Evolutionary conservation across 352 stramenopile genomes (phyloP).

Genomic region (Pseudoperonospora humuli): DNA sequence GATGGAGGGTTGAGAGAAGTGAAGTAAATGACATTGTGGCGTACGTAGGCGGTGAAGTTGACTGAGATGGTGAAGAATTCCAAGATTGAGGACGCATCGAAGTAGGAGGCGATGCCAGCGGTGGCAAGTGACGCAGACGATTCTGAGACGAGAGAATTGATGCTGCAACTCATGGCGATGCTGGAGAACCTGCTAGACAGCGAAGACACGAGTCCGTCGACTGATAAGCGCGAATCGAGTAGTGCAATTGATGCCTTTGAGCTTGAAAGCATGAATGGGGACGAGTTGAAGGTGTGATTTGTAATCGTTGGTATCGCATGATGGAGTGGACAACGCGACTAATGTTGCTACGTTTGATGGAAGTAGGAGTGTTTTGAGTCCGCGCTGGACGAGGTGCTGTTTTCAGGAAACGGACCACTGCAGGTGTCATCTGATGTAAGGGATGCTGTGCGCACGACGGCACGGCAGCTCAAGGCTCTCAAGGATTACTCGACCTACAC

Average conservation of each 20-base stretch:
- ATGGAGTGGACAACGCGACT: background rate
- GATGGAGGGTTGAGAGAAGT: background rate
- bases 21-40: background rate
- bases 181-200: slow-evolving; percentile 48
- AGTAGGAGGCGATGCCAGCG: slow-evolving; percentile 54
- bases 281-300: slow-evolving; percentile 49
- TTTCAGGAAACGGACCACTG: slow-evolving; percentile 40
- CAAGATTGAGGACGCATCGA: slow-evolving; percentile 54
- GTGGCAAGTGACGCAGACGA: slow-evolving; percentile 7
- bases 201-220: slow-evolving; percentile 36
- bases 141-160: slow-evolving; percentile 19
- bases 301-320: background rate
- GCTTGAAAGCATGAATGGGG: slow-evolving; percentile 61
- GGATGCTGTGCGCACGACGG: slow-evolving; percentile 35
- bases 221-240: slow-evolving; percentile 51
- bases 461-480: slow-evolving; percentile 43
- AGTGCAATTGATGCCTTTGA: slow-evolving; percentile 54
- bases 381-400: slow-evolving; percentile 52
- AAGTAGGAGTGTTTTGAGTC: slow-evolving; percentile 60
- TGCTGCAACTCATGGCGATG: slow-evolving; percentile 37
- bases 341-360: background rate
- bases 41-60: slow-evolving; percentile 16
- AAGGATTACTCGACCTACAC: slow-evolving; percentile 37
- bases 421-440: slow-evolving; percentile 48
- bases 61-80: slow-evolving; percentile 30